Evolutionary conservation across 179 eudicot genomes (phyloP), one percentile per base, ranked within the genome.

Genomic region (Kewa caespitosa): DNA sequence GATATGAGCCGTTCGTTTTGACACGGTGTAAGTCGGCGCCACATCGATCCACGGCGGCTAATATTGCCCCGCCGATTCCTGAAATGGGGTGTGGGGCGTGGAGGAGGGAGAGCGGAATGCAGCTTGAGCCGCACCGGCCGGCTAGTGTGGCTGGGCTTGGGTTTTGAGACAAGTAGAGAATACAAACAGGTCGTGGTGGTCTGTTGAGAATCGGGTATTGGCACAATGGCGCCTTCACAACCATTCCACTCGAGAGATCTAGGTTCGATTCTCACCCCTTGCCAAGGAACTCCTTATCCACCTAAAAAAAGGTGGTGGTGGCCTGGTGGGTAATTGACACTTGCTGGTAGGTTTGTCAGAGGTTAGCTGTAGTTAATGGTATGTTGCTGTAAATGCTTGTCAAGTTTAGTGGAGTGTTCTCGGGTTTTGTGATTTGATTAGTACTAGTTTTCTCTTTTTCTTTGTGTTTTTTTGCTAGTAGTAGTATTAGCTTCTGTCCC

Each of bases 21-120:
- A 86, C 94, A 0, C 64, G 98, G 67, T 94, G 98, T 74, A 92
- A 92, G 86, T 94, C 98, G 0, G 98, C 87, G 80, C 97, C 98
- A 77, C 81, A 88, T 88, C 91, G 95, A 73, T 86, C 97, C 8
- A 37, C 93, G 52, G 91, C 92, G 50, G 91, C 87, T 60, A 88
- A 91, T 88, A 73, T 90, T 0, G 85, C 86, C 67, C 84, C 85
- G 55, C 81, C 80, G 67, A n/a, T n/a, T n/a, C n/a, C n/a, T n/a
- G 87, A 84, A 63, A 1, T 81, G 69, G 83, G 72, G 9, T 92
- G 91, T 70, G 86, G 84, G 55, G 84, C 68, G 77, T 74, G 74
- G 81, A 61, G 81, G 4, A 66, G 78, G n/a, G 81, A 96, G 90
- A 87, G 84, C 68, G 84, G 85, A 32, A 76, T 87, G 78, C 82